Percentiles rank a stretch among this genome's conserved stretches.
Conservation (phyloP, 2,329 filamentous ascomycete species). For the Colletotrichum musicola region DNA sequence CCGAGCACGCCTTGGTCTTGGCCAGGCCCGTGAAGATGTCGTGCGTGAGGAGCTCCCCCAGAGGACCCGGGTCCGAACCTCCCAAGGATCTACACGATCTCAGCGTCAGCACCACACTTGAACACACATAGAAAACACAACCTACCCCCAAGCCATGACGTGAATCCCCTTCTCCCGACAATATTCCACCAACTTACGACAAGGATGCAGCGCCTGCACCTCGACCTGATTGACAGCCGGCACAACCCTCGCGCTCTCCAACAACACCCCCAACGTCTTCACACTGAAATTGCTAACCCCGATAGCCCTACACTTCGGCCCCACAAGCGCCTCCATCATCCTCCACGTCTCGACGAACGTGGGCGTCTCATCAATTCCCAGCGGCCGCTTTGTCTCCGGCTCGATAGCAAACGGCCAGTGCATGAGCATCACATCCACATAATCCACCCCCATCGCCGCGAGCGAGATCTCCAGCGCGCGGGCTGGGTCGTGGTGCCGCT, state of each 20-base stretch:
- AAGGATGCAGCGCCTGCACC: conserved; percentile 48
- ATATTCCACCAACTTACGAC: conserved; percentile 45
- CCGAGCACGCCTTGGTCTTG: conserved; percentile 40
- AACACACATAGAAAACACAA: not conserved
- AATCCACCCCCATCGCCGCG: conserved; percentile 43
- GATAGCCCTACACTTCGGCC: conserved; percentile 43
- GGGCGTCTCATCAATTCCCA: conserved; percentile 41
- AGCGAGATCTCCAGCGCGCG: conserved; percentile 45
- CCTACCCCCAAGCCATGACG: conserved; percentile 45
- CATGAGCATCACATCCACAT: conserved; percentile 53
- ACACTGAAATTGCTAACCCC: conserved; percentile 48
- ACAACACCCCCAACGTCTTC: conserved; percentile 44
- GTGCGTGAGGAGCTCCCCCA: conserved; percentile 38
- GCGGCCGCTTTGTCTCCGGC: conserved; percentile 35
- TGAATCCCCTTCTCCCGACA: conserved; percentile 47
- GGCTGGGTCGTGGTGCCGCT: conserved; percentile 49
- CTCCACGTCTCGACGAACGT: conserved; percentile 43
- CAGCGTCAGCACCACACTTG: no score
- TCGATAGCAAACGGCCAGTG: conserved; percentile 42
- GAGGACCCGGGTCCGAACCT: not conserved
- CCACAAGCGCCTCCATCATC: conserved; percentile 45
- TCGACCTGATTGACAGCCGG: conserved; percentile 50
- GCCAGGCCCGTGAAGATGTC: conserved; percentile 42
- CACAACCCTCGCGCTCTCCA: conserved; percentile 41
- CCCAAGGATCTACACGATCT: not conserved